phyloP scores from a whole-genome alignment of 2,329 filamentous ascomycete genomes.

The Parascedosporium putredinis region DNA sequence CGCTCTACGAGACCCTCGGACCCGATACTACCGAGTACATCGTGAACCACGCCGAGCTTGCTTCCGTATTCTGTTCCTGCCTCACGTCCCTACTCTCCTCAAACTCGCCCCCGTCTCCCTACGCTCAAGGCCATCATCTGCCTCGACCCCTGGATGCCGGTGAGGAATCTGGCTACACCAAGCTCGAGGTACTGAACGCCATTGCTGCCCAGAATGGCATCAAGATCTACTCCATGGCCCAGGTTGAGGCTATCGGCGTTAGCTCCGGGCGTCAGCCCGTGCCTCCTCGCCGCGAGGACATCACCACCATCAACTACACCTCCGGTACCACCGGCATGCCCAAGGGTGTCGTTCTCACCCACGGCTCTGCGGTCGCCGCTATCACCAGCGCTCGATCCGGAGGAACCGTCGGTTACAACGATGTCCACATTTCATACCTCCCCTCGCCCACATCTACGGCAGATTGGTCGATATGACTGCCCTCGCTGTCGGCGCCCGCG shows the following conservation, averaged over 20 bases:
- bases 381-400: slow-evolving; percentile 50
- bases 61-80: slow-evolving; percentile 69
- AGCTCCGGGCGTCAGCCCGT: slow-evolving; percentile 59
- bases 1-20: slow-evolving; percentile 91
- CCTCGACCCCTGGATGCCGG: slow-evolving; percentile 72
- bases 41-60: slow-evolving; percentile 75
- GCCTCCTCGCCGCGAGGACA: slow-evolving; percentile 62
- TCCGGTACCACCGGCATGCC: slow-evolving; percentile 75
- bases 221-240: slow-evolving; percentile 64
- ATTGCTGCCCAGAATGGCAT: slow-evolving; percentile 67
- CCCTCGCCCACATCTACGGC: slow-evolving; percentile 93
- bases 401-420: slow-evolving; percentile 36
- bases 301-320: slow-evolving; percentile 85
- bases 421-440: slow-evolving; percentile 74
- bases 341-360: slow-evolving; percentile 76
- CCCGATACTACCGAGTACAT: slow-evolving; percentile 90
- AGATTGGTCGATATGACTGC: slow-evolving; percentile 70
- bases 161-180: slow-evolving; percentile 67
- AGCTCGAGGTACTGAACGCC: slow-evolving; percentile 64
- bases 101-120: slow-evolving; percentile 67
- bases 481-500: slow-evolving; percentile 59
- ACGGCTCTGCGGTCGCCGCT: slow-evolving; percentile 69
- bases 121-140: slow-evolving; percentile 79
- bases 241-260: slow-evolving; percentile 74
- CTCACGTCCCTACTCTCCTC: slow-evolving; percentile 70